phyloP scores from a whole-genome alignment of 805 yeast genomes.

The Candida maesae region DNA sequence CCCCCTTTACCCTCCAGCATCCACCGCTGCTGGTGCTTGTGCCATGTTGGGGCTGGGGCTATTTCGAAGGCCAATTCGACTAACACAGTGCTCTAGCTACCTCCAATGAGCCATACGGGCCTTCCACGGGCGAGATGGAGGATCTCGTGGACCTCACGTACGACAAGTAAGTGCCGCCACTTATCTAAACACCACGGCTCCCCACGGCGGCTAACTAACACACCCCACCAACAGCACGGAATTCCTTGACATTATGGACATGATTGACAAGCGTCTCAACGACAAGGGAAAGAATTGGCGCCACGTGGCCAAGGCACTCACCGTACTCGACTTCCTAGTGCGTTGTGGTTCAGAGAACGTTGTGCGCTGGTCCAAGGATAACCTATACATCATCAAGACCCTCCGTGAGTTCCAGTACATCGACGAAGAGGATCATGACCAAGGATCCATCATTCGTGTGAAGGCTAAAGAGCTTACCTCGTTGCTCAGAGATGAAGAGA shows the following conservation, averaged over 20 bases:
- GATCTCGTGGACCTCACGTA: constrained; percentile 75
- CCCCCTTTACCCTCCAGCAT: not conserved
- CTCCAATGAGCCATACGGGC: constrained; percentile 81
- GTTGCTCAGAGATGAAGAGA: constrained; percentile 76
- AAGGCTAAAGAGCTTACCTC: constrained; percentile 86
- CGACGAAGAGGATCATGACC: constrained; percentile 77
- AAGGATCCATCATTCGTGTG: constrained; percentile 82
- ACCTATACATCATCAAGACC: constrained; percentile 82
- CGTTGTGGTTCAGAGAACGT: constrained; percentile 85
- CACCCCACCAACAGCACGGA: constrained; percentile 42
- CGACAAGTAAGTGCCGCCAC: constrained; percentile 35
- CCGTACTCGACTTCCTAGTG: constrained; percentile 84
- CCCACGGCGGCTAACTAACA: not conserved
- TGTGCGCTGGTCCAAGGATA: constrained; percentile 88
- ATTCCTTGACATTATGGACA: constrained; percentile 87
- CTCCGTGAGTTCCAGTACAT: constrained; percentile 82
- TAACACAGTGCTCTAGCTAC: constrained; percentile 52
- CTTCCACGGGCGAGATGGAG: constrained; percentile 77
- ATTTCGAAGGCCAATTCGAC: not conserved
- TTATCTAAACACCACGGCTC: not conserved
- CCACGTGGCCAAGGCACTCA: constrained; percentile 87
- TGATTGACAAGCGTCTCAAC: constrained; percentile 85
- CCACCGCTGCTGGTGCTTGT: too few relatives aligned
- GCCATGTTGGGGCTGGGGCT: not conserved
- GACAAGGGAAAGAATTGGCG: constrained; percentile 98